Evolutionary conservation across 2,329 filamentous ascomycete genomes (phyloP).

Genomic region (Neoascochyta sp.): DNA sequence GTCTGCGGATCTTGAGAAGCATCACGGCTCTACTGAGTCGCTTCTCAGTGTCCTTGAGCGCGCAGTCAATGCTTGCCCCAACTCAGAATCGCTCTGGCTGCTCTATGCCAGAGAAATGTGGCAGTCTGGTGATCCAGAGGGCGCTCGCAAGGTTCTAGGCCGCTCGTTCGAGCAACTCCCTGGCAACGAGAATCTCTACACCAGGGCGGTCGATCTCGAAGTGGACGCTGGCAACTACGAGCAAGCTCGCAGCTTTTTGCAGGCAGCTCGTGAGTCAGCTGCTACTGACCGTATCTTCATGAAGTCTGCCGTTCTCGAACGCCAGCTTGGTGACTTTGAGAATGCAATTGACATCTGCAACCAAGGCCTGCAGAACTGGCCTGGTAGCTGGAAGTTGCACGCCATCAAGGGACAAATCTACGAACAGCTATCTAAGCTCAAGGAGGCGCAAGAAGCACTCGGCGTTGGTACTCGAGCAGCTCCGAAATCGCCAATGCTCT

Average conservation of each 20-base stretch:
- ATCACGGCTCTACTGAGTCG: constrained; percentile 78
- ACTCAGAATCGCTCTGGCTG: constrained; percentile 90
- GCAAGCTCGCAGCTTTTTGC: constrained; percentile 76
- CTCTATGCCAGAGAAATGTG: constrained; percentile 93
- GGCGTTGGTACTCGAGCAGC: constrained; percentile 83
- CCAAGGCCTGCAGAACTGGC: constrained; percentile 82
- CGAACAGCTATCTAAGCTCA: constrained; percentile 72
- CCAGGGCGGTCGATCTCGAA: constrained; percentile 92
- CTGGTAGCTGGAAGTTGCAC: constrained; percentile 82
- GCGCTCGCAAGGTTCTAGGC: constrained; percentile 78
- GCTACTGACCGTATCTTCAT: constrained; percentile 97
- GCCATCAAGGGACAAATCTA: constrained; percentile 99
- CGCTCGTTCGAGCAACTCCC: constrained; percentile 92
- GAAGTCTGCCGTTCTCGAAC: constrained; percentile 90
- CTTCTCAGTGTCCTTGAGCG: constrained; percentile 85
- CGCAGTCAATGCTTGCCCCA: constrained; percentile 87
- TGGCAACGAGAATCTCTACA: constrained; percentile 97
- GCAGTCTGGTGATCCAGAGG: constrained; percentile 82
- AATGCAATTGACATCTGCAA: constrained; percentile 82
- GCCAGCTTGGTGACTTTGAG: constrained; percentile 74
- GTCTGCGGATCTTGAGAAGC: constrained; percentile 85
- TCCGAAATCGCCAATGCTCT: constrained; percentile 77
- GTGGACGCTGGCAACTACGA: constrained; percentile 81
- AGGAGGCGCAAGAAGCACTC: constrained; percentile 87
- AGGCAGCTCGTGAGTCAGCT: constrained; percentile 79